Evolutionary conservation across 768 basidiomycete species (phyloP), one percentile per base, ranked within the genome.

Genomic region (Neoboletus brunneissimus): DNA sequence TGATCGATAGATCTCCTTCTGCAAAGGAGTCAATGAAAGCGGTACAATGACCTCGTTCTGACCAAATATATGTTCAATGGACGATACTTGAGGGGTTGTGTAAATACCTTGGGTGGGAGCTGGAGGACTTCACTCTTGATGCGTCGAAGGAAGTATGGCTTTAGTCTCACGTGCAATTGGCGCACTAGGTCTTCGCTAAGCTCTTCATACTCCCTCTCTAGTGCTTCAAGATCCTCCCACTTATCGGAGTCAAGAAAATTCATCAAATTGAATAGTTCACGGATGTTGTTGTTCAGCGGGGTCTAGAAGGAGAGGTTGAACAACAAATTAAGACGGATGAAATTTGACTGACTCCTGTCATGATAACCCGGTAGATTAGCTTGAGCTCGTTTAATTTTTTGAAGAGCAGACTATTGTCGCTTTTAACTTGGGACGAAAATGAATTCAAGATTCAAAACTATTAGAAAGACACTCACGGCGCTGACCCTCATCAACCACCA

Each of bases 191-290:
- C 89, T 64, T 94, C 90, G 6, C 81, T 86, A 23, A 98, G 81
- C 13, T 84, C 85, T 59, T 84, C 85, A 61, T 93, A 87, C 56
- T 91, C 80, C 62, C 81, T 82, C 56, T 88, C 86, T 12, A 98
- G 77, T 7, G 70, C 78, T 64, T 87, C 84, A 22, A 98, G 75
- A 67, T 98, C 84, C 6, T 73, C 68, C 91, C 91, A 92, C 58
- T 88, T 77, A 13, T 72, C 61, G 6, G 89, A 84, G 67, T 94
- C 91, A 18, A 98, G 81, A 76, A 98, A 98, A 69, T 94, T 91
- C 86, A 99, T 94, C 42, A 99, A 79, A 70, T 95, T 98, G 78
- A 98, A 96, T 25, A 99, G 73, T 73, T 99, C 97, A 46, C 92
- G 82, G 23, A 99, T 88, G 67, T 98, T 98, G 76, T 98, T 98